Evolutionary conservation across 2,329 filamentous ascomycete species (phyloP), one percentile per base, ranked within the genome.

Genomic region (Aspergillus alliaceus): DNA sequence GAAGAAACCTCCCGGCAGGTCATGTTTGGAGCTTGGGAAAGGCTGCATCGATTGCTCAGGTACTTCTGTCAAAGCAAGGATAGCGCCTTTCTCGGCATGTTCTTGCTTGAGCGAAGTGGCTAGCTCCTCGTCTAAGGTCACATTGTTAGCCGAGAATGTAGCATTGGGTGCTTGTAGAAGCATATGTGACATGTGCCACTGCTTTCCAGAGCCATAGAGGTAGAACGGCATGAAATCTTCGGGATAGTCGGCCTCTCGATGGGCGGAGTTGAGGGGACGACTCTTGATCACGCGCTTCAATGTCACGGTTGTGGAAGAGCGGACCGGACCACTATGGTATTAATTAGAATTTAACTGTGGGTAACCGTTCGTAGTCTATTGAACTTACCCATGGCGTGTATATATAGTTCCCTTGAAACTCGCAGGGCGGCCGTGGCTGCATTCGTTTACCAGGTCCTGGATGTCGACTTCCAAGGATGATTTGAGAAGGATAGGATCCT

Each of bases 131-230:
- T 27, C 18, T 14, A 59, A 20, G 1, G 20, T 35, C 15, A 59
- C 25, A 11, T 57, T 51, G 24, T 62, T 66, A 15, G 72, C 72
- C 0, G 69, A 72, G 1, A 76, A 66, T 4, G 70, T 66, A 9
- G 71, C 75, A 61, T 79, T 80, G 20, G 77, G 78, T 0, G 75
- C 68, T 3, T 68, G 65, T 18, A 73, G 67, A 25, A 81, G 73
- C 40, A 78, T 69, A 57, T 81, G 79, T 18, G 77, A 72, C 35
- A 80, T 77, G 53, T 80, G 72, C 3, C 62, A 54, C 37, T 78
- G 71, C 1, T 66, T 44, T 2, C 64, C 44, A 14, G 53, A 69
- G 6, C 78, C 77, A 54, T 80, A 80, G 18, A 80, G 69, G 32
- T 79, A 80, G 53, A 80, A 80, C 0, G 77, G 77, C 72, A 77